Base-by-base conservation (phyloP, 2,329 filamentous ascomycete genomes). In the Penicillium sp. region DNA sequence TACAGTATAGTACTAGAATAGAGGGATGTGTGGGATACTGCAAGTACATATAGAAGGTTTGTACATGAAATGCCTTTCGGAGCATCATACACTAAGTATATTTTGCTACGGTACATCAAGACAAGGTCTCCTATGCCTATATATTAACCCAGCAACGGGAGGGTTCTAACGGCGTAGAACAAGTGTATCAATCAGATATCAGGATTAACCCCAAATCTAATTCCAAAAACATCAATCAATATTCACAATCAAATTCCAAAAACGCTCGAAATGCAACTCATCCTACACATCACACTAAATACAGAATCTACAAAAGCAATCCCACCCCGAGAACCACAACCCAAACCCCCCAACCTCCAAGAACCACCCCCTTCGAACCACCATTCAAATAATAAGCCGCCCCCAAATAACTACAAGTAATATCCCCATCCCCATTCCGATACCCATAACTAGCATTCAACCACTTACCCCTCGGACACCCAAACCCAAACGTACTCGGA, bases 401-500 rank as follows among this genome's bases (percentile, higher is more conserved):
- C 3, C 87, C 88, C 2, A 86, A 84, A 67, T 85, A 89, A 72
- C 88, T 90, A 73, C 88, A 90, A 1, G 81, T 83, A 56, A 83
- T 78, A 65, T 77, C 70, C 2, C 76, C 77, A 53, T 74, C 70
- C 10, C 68, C 61, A 64, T 72, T 73, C 19, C 78, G 73, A 58
- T 67, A 72, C 5, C 85, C 84, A 72, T 88, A 88, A 35, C 83
- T 84, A 12, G 74, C 71, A 66, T 84, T 80, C 55, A 85, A 65
- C 51, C 81, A 83, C 40, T 73, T 73, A 0, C 81, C 81, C 1
- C 72, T 69, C 1, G 95, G 94, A 78, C 95, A 99, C 1, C 75
- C 79, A 70, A 99, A 97, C 0, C 84, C 82, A 69, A 99, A 80
- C 0, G 83, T 78, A 0, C 92, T 85, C 0, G 95, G 94, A 78